Conservation (phyloP, 1,284 basidiomycete genomes). For the Trametes hirsuta region DNA sequence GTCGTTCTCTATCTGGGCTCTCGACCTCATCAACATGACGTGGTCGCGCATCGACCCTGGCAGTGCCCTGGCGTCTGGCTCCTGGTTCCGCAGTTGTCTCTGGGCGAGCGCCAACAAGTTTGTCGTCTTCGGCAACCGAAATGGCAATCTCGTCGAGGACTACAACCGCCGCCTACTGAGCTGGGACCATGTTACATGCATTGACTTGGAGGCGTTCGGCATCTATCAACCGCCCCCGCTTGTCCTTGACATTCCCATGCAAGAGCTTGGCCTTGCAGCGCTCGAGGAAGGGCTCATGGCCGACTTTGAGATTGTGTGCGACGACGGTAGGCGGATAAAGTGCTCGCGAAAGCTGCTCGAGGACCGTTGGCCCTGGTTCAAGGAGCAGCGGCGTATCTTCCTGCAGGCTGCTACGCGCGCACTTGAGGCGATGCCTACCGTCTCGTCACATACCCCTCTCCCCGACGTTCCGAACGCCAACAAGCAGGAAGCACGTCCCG, state of each 20-base stretch:
- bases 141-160: slow-evolving; percentile 87
- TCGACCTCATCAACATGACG: slow-evolving; percentile 78
- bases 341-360: slow-evolving; percentile 85
- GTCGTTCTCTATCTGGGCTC: slow-evolving; percentile 89
- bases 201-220: slow-evolving; percentile 92
- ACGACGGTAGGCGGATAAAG: slow-evolving; percentile 82
- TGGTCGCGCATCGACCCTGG: slow-evolving; percentile 89
- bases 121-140: slow-evolving; percentile 86
- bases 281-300: slow-evolving; percentile 76
- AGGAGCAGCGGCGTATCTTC: slow-evolving; percentile 65
- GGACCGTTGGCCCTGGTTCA: slow-evolving; percentile 95
- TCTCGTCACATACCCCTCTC: slow-evolving; percentile 58
- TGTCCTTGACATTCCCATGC: slow-evolving; percentile 71
- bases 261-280: slow-evolving; percentile 77
- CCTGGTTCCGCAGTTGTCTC: slow-evolving; percentile 87
- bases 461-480: slow-evolving; percentile 58
- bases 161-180: slow-evolving; percentile 89
- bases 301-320: slow-evolving; percentile 91
- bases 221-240: slow-evolving; percentile 86
- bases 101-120: slow-evolving; percentile 83
- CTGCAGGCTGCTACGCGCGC: slow-evolving; percentile 56
- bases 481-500: slow-evolving; percentile 53
- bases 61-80: slow-evolving; percentile 76
- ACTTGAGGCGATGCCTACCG: slow-evolving; percentile 59
- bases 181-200: slow-evolving; percentile 89